These are phyloP conservation scores for Hypoxylon sp. DNA, from an alignment of 2,329 filamentous ascomycete species.

Conservation along the genomic window DNA sequence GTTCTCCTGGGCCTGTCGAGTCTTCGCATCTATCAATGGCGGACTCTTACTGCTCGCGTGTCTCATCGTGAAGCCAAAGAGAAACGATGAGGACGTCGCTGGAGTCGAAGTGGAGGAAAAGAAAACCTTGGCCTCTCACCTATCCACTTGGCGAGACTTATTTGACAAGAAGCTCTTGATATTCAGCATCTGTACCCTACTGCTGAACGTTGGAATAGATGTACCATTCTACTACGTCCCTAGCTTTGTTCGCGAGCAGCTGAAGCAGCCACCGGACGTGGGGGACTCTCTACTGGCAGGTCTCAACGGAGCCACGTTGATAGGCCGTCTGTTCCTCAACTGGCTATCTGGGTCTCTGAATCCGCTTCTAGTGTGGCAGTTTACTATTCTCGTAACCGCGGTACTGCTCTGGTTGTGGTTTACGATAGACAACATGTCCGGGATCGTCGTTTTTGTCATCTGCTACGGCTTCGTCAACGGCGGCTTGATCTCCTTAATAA, in stretches of 20 bases:
- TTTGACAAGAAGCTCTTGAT: constrained; percentile 40
- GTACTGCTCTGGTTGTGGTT: constrained; percentile 45
- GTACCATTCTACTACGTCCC: constrained; percentile 46
- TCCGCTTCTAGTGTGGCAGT: constrained; percentile 42
- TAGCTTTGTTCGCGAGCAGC: constrained; percentile 18
- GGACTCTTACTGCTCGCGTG: constrained; percentile 32
- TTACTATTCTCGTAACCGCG: constrained; percentile 37
- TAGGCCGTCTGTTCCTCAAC: constrained; percentile 46
- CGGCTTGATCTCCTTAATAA: constrained; percentile 43
- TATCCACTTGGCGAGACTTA: constrained; percentile 24
- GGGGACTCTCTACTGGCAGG: constrained; percentile 42
- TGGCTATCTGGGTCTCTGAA: constrained; percentile 42
- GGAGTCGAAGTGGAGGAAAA: background rate
- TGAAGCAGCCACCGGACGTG: background rate
- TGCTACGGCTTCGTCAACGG: constrained; percentile 47
- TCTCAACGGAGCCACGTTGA: constrained; percentile 46
- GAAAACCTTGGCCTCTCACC: background rate
- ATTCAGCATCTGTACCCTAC: constrained; percentile 38
- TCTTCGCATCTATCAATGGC: constrained; percentile 50
- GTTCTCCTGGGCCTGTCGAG: constrained; percentile 57
- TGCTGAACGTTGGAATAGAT: constrained; percentile 46
- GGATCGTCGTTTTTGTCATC: constrained; percentile 42
- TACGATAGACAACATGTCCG: constrained; percentile 31
- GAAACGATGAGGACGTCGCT: constrained; percentile 24
- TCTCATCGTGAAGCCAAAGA: constrained; percentile 28